These are phyloP conservation scores for Ambrosiella beaveri DNA, from an alignment of 2,329 filamentous ascomycete species.

Conservation along the genomic window DNA sequence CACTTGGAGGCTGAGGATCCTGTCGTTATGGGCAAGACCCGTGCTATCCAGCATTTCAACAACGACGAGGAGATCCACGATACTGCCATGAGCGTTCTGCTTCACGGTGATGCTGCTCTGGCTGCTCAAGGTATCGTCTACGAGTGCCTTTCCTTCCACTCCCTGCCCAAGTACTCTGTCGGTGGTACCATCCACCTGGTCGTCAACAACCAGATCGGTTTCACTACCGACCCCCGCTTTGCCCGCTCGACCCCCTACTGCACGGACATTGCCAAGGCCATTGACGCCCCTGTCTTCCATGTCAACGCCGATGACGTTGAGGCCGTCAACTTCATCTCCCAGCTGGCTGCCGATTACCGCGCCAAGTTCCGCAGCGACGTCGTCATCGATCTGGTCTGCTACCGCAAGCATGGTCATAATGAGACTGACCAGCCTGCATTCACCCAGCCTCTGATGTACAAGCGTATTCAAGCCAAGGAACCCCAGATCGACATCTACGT, in stretches of 20 bases:
- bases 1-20: constrained; percentile 97
- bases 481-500: constrained; percentile 82
- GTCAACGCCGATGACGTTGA: constrained; percentile 98
- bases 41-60: constrained; percentile 98
- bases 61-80: constrained; percentile 79
- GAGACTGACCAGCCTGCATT: constrained; percentile 98
- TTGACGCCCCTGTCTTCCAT: constrained; percentile 96
- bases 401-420: constrained; percentile 98
- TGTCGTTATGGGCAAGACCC: constrained; percentile 91
- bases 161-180: constrained; percentile 87
- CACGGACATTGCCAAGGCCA: constrained; percentile 97
- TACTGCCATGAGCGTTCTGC: constrained; percentile 84
- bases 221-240: constrained; percentile 96
- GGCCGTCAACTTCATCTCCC: constrained; percentile 95
- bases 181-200: constrained; percentile 94
- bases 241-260: constrained; percentile 96
- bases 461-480: constrained; percentile 74
- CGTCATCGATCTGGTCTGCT: constrained; percentile 95
- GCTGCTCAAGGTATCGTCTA: constrained; percentile 95
- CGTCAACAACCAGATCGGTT: constrained; percentile 99
- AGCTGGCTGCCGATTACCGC: constrained; percentile 92
- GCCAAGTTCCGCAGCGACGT: constrained; percentile 98
- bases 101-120: constrained; percentile 95
- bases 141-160: constrained; percentile 95
- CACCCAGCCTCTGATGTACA: constrained; percentile 99